Evolutionary conservation across 2,329 filamentous ascomycete species (phyloP).

Genomic region (Nothophoma quercina): DNA sequence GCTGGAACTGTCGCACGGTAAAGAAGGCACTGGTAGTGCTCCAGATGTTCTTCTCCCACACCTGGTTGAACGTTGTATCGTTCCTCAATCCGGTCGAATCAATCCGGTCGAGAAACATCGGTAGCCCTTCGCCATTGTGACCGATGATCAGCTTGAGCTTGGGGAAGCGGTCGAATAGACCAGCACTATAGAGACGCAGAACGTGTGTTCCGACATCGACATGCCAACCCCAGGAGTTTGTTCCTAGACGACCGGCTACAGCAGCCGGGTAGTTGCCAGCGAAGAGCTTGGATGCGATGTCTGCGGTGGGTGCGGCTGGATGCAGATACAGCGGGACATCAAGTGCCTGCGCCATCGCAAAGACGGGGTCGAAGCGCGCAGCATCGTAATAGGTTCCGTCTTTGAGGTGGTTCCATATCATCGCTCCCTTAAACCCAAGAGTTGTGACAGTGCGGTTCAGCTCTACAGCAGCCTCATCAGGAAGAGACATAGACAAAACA

Average conservation of each 20-base stretch:
- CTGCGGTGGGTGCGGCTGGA: conserved; percentile 47
- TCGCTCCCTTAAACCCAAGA: conserved; percentile 55
- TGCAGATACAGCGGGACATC: conserved; percentile 46
- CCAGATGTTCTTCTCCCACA: conserved; percentile 65
- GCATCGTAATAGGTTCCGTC: conserved; percentile 59
- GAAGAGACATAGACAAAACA: conserved; percentile 49
- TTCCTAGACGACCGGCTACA: conserved; percentile 34
- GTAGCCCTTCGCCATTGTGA: conserved; percentile 58
- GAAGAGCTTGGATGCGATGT: conserved; percentile 45
- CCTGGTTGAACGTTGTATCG: conserved; percentile 59
- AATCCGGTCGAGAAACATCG: conserved; percentile 57
- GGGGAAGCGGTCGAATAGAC: conserved; percentile 58
- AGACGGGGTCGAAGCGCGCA: conserved; percentile 52
- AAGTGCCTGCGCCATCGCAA: conserved; percentile 43
- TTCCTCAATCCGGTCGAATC: conserved; percentile 41
- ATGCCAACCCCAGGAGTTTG: conserved; percentile 62
- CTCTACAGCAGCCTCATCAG: conserved; percentile 46
- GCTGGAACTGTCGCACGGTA: conserved; percentile 61
- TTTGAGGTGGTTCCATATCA: conserved; percentile 42
- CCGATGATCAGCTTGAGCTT: conserved; percentile 57
- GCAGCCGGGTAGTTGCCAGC: background rate
- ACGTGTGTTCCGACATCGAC: conserved; percentile 65
- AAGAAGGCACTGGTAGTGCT: conserved; percentile 66
- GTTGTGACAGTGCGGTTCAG: conserved; percentile 49
- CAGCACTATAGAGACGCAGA: conserved; percentile 60